phyloP scores from a whole-genome alignment of 305 asterid genomes.

The Solanum chacoense region DNA sequence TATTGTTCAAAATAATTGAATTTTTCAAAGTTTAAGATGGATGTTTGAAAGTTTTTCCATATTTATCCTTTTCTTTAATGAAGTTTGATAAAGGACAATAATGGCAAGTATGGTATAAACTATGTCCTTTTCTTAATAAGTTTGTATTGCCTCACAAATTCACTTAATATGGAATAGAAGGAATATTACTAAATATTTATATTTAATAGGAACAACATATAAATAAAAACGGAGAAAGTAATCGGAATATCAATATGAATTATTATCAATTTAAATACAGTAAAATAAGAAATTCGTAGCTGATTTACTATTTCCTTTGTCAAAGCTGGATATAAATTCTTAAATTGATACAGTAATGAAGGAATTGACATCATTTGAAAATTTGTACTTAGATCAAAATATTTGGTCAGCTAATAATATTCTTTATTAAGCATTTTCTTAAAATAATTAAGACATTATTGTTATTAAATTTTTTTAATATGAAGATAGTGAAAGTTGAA shows the following conservation, averaged over 20 bases:
- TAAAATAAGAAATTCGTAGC: neutral
- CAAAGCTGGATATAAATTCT: neutral
- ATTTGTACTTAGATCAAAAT: neutral
- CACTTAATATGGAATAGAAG: too few relatives aligned
- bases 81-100: neutral
- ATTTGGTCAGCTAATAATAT: neutral
- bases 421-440: neutral
- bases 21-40: neutral
- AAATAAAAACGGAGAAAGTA: neutral
- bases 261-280: neutral
- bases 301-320: neutral
- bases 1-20: too few relatives aligned
- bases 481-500: neutral
- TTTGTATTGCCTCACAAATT: too few relatives aligned
- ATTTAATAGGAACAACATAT: too few relatives aligned
- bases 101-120: too few relatives aligned
- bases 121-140: neutral
- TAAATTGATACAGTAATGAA: neutral
- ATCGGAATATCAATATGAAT: neutral
- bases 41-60: neutral
- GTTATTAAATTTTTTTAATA: neutral
- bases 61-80: neutral
- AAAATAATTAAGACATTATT: neutral
- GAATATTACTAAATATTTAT: too few relatives aligned
- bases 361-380: neutral